Evolutionary conservation across 2,329 filamentous ascomycete genomes (phyloP).

Genomic region (Cytospora mali): DNA sequence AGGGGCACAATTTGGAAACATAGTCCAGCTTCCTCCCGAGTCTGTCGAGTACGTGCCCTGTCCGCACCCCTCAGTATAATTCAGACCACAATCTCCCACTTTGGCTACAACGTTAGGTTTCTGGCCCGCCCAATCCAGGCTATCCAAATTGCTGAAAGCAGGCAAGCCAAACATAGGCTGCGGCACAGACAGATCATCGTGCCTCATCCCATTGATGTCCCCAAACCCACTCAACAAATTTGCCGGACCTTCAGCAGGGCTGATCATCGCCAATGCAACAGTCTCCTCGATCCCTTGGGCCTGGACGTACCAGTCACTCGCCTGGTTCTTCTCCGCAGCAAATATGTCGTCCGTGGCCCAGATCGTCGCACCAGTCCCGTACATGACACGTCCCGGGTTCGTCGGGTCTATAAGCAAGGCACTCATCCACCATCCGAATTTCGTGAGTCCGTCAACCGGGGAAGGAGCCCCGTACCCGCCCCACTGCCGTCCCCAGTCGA

Average conservation of each 20-base stretch:
- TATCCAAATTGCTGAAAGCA: conserved; percentile 19
- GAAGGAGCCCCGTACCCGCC: conserved; percentile 11
- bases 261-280: conserved; percentile 14
- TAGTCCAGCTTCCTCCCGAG: conserved; percentile 15
- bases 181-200: conserved; percentile 12
- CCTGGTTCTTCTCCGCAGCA: background rate
- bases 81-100: conserved; percentile 19
- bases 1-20: conserved; percentile 15
- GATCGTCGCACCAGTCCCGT: conserved; percentile 19
- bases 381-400: conserved; percentile 4
- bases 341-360: conserved; percentile 17
- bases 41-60: conserved; percentile 13
- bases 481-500: conserved; percentile 16
- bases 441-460: conserved; percentile 11
- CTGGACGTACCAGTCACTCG: conserved; percentile 11
- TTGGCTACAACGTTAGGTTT: conserved; percentile 2
- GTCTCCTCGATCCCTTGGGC: conserved; percentile 21
- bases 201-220: conserved; percentile 20
- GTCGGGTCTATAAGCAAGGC: conserved; percentile 13
- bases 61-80: conserved; percentile 1
- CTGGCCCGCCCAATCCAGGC: conserved; percentile 20
- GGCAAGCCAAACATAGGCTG: conserved; percentile 20
- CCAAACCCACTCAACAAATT: conserved; percentile 16
- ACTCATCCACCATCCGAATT: conserved; percentile 23
- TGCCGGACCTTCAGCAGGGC: conserved; percentile 7